phyloP scores from a whole-genome alignment of 495 filamentous ascomycete genomes.

The Lepidopterella palustris region DNA sequence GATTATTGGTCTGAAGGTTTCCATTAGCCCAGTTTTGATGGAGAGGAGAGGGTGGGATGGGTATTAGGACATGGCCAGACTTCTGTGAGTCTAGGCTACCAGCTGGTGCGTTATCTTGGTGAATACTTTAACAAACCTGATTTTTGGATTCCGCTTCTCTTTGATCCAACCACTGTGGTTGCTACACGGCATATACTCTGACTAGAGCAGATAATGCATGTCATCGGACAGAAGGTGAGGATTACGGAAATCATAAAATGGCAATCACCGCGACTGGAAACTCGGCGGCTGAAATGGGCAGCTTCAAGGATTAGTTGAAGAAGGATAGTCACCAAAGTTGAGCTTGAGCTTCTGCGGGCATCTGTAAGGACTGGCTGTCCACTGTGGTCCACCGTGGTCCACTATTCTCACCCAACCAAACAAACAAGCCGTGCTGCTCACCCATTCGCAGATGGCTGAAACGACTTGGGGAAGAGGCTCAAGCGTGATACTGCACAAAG shows the following conservation, averaged over 20 bases:
- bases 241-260: neutral
- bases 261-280: neutral
- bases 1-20: neutral
- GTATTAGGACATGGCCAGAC: neutral
- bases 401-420: slow-evolving; percentile 2
- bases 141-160: neutral
- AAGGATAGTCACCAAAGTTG: neutral
- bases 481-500: slow-evolving; percentile 5
- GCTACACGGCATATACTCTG: neutral
- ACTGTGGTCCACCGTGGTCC: slow-evolving; percentile 1
- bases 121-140: neutral
- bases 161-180: neutral
- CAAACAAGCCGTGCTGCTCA: slow-evolving; percentile 4
- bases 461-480: slow-evolving; percentile 18
- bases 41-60: neutral
- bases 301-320: neutral
- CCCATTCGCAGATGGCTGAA: slow-evolving; percentile 3
- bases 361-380: neutral
- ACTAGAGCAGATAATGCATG: no score
- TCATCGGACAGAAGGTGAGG: neutral
- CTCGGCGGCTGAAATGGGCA: neutral
- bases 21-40: neutral
- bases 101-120: neutral
- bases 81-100: no score
- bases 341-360: neutral